Base-by-base conservation (phyloP, 176 grass and related monocot genomes). In the Cenchrus fungigraminus region DNA sequence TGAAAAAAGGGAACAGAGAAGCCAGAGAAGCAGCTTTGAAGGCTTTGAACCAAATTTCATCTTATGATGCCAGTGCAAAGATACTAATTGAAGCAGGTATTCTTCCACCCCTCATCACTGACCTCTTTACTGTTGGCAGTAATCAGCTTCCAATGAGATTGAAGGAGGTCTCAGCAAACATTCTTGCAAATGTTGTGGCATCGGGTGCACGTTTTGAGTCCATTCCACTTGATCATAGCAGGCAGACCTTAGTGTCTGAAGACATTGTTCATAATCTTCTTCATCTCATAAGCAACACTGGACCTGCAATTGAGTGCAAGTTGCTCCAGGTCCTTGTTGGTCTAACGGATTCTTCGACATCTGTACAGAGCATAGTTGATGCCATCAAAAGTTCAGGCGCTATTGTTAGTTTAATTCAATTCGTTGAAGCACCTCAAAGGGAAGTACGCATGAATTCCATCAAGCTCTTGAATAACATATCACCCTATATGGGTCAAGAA, bases 261-360 rank as follows among this genome's bases (percentile, higher is more conserved):
- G 93, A 98, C 65, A 95, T 98, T 86, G 86, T 98, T 67, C 96
- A 98, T 82, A 98, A 95, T 90, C 87, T 98, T 57, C 91, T 98
- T 76, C 93, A 98, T 98, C 86, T 98, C 79, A 98, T 98, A 77
- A 98, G 96, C 54, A 98, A 98, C 84, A 98, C 96, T 15, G 96
- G 95, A 69, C 93, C 96, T 80, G 93, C 96, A 90, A 95, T 95
- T 51, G 96, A 98, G 91, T 95, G 93, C 88, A 94, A 98, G 89
- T 92, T 98, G 83, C 96, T 98, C 64, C 96, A 98, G 80, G 91
- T 98, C 22, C 89, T 98, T 53, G 96, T 98, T 68, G 96, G 95
- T 80, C 89, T 98, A 25, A 95, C 96, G 25, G 91, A 84, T 77
- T 93, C 93, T 87, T 88, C 89, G 17, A 88, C 90, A 66, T 89